Evolutionary conservation across 495 filamentous ascomycete species (phyloP).

Genomic region (Lophiostoma macrostomum): DNA sequence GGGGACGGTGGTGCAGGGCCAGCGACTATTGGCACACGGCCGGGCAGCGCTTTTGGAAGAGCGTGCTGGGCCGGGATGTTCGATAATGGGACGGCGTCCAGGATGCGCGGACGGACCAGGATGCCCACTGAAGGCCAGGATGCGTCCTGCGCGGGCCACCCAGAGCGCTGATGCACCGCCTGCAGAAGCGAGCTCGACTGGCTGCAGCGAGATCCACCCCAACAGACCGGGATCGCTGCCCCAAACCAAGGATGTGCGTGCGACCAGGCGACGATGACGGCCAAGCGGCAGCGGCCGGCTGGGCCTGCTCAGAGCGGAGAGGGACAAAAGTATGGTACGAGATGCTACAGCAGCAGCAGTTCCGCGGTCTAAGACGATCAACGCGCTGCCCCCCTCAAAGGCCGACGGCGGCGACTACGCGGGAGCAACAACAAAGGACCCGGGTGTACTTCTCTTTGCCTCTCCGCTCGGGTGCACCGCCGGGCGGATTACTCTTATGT

Average conservation of each 20-base stretch:
- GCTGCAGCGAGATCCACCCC: constrained; percentile 16
- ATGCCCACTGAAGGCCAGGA: not conserved
- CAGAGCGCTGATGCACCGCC: constrained; percentile 10
- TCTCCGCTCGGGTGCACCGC: not conserved
- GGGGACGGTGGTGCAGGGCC: constrained; percentile 23
- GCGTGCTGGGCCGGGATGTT: constrained; percentile 17
- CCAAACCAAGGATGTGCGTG: constrained; percentile 8
- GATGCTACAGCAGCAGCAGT: too few relatives aligned
- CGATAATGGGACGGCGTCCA: constrained; percentile 12
- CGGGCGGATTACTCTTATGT: constrained; percentile 5
- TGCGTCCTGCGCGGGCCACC: not conserved
- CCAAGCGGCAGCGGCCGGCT: constrained; percentile 14
- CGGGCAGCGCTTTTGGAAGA: constrained; percentile 25
- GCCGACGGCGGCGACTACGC: too few relatives aligned
- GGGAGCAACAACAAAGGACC: constrained; percentile 13
- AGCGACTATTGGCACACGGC: constrained; percentile 22
- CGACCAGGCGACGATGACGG: not conserved
- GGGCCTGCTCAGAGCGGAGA: not conserved
- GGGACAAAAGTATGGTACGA: not conserved
- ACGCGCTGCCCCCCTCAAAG: too few relatives aligned
- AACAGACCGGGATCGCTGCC: constrained; percentile 18
- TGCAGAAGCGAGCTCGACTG: constrained; percentile 10
- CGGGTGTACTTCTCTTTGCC: not conserved
- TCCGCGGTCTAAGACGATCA: too few relatives aligned
- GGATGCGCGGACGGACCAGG: not conserved